Evolutionary conservation across 108 stramenopile species (phyloP).

Genomic region (Stephanodiscus triporus): DNA sequence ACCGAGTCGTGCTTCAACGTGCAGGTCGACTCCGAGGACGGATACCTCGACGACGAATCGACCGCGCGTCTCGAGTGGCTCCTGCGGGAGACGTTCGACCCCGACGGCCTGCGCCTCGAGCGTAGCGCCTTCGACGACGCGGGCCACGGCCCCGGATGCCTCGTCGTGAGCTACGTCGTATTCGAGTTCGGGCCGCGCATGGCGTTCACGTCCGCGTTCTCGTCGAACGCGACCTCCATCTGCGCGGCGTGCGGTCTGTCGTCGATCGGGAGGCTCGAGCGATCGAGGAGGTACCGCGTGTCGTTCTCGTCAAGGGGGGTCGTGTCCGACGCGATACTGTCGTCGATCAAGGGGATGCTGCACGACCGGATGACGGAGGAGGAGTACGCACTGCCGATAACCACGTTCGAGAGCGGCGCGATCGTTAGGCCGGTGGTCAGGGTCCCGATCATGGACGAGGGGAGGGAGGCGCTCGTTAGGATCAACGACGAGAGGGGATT

Average conservation of each 20-base stretch:
- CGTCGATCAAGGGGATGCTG: conserved; percentile 63
- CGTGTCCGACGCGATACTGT: conserved; percentile 34
- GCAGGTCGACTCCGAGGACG: conserved; percentile 18
- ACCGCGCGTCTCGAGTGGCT: conserved; percentile 85
- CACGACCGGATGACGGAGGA: conserved; percentile 99
- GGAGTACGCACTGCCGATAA: conserved; percentile 78
- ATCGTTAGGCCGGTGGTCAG: conserved; percentile 64
- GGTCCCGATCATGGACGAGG: conserved; percentile 93
- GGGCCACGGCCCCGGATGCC: not conserved
- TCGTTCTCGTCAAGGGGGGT: not conserved
- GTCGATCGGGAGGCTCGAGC: conserved; percentile 81
- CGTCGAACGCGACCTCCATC: conserved; percentile 94
- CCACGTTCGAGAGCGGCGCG: conserved; percentile 83
- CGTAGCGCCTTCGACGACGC: conserved; percentile 48
- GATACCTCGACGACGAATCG: conserved; percentile 34
- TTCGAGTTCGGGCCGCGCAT: conserved; percentile 98
- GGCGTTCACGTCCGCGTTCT: conserved; percentile 96
- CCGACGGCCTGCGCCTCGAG: conserved; percentile 62
- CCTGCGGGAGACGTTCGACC: conserved; percentile 92
- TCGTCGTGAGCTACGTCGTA: conserved; percentile 39
- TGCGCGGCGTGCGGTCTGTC: conserved; percentile 83
- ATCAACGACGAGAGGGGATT: conserved; percentile 91
- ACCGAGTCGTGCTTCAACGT: conserved; percentile 89
- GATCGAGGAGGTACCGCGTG: conserved; percentile 80
- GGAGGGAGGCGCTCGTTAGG: conserved; percentile 88